phyloP scores from a whole-genome alignment of 495 filamentous ascomycete genomes.

The Hypoxylon rickii region DNA sequence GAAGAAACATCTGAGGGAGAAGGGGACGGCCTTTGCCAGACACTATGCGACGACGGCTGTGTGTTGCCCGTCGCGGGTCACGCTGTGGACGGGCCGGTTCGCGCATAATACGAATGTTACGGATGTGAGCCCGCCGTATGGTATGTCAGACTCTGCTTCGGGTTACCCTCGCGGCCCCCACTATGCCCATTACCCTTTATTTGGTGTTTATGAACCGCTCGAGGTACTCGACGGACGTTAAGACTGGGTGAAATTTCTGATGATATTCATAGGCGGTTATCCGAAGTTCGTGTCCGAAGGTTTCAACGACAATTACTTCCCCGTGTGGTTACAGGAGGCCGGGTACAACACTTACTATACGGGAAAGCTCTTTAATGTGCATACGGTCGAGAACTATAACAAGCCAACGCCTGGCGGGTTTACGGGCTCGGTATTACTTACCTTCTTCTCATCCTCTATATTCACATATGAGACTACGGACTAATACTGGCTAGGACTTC shows the following conservation, averaged over 20 bases:
- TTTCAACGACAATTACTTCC: slow-evolving; percentile 66
- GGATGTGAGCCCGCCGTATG: slow-evolving; percentile 64
- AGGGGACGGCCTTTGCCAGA: slow-evolving; percentile 56
- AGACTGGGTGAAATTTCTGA: too few relatives aligned
- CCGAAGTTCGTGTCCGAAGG: slow-evolving; percentile 67
- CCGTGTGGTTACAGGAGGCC: slow-evolving; percentile 66
- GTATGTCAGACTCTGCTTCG: too few relatives aligned
- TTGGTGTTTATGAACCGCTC: too few relatives aligned
- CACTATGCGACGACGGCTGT: slow-evolving; percentile 64
- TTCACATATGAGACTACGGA: not conserved
- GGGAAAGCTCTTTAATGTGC: slow-evolving; percentile 68
- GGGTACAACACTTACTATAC: slow-evolving; percentile 72
- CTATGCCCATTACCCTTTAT: not conserved
- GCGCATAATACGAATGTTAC: slow-evolving; percentile 77
- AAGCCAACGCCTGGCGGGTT: slow-evolving; percentile 58
- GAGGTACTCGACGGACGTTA: too few relatives aligned
- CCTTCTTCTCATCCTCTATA: not conserved
- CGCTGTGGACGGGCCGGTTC: slow-evolving; percentile 64
- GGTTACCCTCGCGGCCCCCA: too few relatives aligned
- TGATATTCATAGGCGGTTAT: slow-evolving; percentile 56
- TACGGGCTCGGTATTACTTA: slow-evolving; percentile 44
- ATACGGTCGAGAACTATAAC: slow-evolving; percentile 60
- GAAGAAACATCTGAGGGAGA: slow-evolving; percentile 50
- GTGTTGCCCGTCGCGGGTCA: slow-evolving; percentile 66
- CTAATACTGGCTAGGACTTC: slow-evolving; percentile 54